Conservation (phyloP, 108 stramenopile species). For the Fistulifera pelliculosa region DNA sequence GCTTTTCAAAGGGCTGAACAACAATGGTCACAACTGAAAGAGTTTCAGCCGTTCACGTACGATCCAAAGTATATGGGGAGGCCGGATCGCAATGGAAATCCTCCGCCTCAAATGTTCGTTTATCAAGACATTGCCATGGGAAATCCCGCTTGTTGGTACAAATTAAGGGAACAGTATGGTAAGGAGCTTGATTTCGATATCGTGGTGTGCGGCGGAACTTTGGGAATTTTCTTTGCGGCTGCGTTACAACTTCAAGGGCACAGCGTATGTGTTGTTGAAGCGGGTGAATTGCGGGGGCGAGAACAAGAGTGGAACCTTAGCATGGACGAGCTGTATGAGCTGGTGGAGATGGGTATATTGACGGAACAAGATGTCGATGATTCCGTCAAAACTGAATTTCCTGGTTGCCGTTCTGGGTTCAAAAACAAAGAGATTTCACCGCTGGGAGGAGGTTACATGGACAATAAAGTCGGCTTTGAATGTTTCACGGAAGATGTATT, state of each 20-base stretch:
- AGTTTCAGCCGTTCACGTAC: slow-evolving; percentile 42
- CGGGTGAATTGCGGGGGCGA: slow-evolving; percentile 66
- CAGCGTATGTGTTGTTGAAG: slow-evolving; percentile 74
- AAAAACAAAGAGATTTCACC: slow-evolving; percentile 68
- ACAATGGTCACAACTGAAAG: slow-evolving; percentile 58
- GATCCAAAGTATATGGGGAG: slow-evolving; percentile 25
- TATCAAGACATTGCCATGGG: slow-evolving; percentile 55
- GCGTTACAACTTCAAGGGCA: slow-evolving; percentile 70
- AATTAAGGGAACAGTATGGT: slow-evolving; percentile 31
- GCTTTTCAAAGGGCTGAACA: slow-evolving; percentile 58
- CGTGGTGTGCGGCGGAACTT: slow-evolving; percentile 83
- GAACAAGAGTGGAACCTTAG: slow-evolving; percentile 95
- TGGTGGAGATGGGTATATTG: slow-evolving; percentile 67
- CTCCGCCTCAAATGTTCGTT: slow-evolving; percentile 43
- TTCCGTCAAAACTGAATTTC: slow-evolving; percentile 68
- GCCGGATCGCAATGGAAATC: slow-evolving; percentile 4
- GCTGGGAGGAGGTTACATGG: slow-evolving; percentile 60
- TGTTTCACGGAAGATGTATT: slow-evolving; percentile 61
- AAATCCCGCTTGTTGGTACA: slow-evolving; percentile 58
- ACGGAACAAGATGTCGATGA: slow-evolving; percentile 69
- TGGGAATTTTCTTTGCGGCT: slow-evolving; percentile 86
- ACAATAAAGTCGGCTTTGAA: slow-evolving; percentile 74
- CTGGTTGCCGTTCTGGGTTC: slow-evolving; percentile 65
- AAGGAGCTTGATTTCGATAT: slow-evolving; percentile 71
- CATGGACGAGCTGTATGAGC: slow-evolving; percentile 73